Conservation (phyloP, 2,329 filamentous ascomycete species). For the Verticillium albo-atrum region DNA sequence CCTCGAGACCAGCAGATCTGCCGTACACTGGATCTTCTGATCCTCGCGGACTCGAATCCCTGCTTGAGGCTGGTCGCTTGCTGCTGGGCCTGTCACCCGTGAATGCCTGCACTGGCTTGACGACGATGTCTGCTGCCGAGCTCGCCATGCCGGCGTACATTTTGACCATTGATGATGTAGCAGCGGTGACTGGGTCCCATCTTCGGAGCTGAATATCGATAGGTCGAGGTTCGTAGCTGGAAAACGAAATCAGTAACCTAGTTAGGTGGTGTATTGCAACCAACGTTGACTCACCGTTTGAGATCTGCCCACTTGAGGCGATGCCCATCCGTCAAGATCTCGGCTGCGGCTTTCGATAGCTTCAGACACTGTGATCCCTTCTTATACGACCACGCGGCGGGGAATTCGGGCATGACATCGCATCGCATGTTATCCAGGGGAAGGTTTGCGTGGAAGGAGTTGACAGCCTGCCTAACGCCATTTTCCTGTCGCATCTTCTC, state of each 20-base stretch:
- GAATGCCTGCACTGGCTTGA: slow-evolving; percentile 12
- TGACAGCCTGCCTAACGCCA: slow-evolving; percentile 31
- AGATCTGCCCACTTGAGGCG: slow-evolving; percentile 36
- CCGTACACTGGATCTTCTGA: neutral
- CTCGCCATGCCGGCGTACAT: slow-evolving; percentile 8
- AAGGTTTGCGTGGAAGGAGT: slow-evolving; percentile 33
- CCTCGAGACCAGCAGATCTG: neutral
- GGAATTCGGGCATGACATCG: slow-evolving; percentile 33
- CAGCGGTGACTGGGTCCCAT: slow-evolving; percentile 26
- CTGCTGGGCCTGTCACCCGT: neutral
- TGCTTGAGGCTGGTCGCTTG: neutral
- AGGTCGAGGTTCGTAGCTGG: slow-evolving; percentile 35
- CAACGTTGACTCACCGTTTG: slow-evolving; percentile 14
- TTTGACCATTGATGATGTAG: slow-evolving; percentile 12
- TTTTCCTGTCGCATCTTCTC: slow-evolving; percentile 27
- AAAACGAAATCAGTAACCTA: slow-evolving; percentile 19
- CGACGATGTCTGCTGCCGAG: slow-evolving; percentile 11
- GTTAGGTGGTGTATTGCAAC: no score
- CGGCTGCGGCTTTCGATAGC: slow-evolving; percentile 47
- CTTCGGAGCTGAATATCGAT: slow-evolving; percentile 25
- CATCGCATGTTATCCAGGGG: slow-evolving; percentile 28
- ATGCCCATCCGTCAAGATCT: slow-evolving; percentile 45
- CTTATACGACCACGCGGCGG: slow-evolving; percentile 48
- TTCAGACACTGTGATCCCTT: slow-evolving; percentile 30
- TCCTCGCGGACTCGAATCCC: neutral